A percentile compares a stretch with the other conserved stretches of the same genome.
phyloP scores from a whole-genome alignment of 768 basidiomycete genomes.

The Tulasnella sp. region DNA sequence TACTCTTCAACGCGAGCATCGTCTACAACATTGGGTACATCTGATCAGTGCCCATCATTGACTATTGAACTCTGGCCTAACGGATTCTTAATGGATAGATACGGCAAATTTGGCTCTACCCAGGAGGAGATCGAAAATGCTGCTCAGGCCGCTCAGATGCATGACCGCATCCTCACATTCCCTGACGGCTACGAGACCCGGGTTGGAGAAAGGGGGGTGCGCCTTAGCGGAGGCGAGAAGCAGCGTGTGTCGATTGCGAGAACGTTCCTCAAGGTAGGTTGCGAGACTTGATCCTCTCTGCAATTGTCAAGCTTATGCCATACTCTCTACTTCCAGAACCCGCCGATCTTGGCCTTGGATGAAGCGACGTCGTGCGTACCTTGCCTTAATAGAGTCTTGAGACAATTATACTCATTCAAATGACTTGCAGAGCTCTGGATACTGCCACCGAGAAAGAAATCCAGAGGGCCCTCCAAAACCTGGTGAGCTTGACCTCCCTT shows the following conservation, averaged over 20 bases:
- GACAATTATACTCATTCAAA: too few relatives aligned
- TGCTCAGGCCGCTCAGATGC: constrained; percentile 76
- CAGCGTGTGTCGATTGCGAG: constrained; percentile 82
- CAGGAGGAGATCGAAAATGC: constrained; percentile 68
- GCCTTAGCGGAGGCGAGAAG: constrained; percentile 82
- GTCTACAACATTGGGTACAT: constrained; percentile 61
- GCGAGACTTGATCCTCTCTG: constrained; percentile 58
- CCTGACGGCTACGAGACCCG: constrained; percentile 78
- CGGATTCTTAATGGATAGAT: constrained; percentile 32
- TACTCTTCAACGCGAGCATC: constrained; percentile 62
- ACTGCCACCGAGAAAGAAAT: constrained; percentile 87
- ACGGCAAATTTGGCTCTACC: constrained; percentile 64
- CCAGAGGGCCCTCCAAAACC: constrained; percentile 73
- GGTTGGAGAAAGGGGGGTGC: constrained; percentile 78
- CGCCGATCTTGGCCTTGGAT: constrained; percentile 67
- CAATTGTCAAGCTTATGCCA: constrained; percentile 28
- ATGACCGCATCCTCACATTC: constrained; percentile 74
- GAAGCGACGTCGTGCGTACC: constrained; percentile 56
- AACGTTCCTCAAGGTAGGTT: constrained; percentile 77
- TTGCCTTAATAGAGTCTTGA: too few relatives aligned
- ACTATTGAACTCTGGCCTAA: background rate
- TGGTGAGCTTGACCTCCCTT: constrained; percentile 32
- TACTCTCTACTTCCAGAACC: constrained; percentile 33
- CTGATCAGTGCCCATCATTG: too few relatives aligned
- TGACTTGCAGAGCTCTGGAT: constrained; percentile 82